Evolutionary conservation across 1,139 yeast genomes (phyloP), one percentile per base, ranked within the genome.

Genomic region (Geotrichum phurueaensis): DNA sequence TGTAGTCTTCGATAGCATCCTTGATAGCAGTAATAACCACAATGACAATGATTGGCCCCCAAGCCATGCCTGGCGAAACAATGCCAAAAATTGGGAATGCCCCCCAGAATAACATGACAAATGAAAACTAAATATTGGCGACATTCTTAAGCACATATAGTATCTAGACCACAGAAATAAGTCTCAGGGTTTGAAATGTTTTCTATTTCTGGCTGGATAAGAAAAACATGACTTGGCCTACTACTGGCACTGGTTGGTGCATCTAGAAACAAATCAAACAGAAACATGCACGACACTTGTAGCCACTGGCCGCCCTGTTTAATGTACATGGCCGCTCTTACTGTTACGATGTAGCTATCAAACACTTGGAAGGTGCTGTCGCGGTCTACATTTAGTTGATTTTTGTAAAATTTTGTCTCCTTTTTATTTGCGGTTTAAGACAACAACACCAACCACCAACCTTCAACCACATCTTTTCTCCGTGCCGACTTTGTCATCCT

Each of bases 31-130:
- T 94, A 62, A 94, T 81, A 61, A 81, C 77, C 50, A 94, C 96
- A 78, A 94, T 92, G 59, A 90, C 97, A 74, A 92, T 88, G 73
- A 94, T 83, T 2, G 99, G 99, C 52, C 91, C 97, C 1, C 96
- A 92, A 6, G 95, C 87, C 66, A 94, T 76, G 1, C 91, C 97
- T 0, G 98, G 97, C 64, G 83, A 84, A 23, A 88, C 84, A 45
- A 92, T 97, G 67, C 99, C 99, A 73, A 94, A 94, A 60, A 94
- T 86, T 65, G 87, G 84, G 76, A 94, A 90, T 25, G 76, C 70
- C 66, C 66, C 97, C 96, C 67, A 94, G 78, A 65, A 94, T 87
- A 68, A 86, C 89, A 76, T n/a, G n/a, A 90, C 78, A 55, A 88
- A 75, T 72, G 94, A 78, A 80, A 94, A 94, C 77, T 90, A 94